Conservation (phyloP, 192 early-diverging fungal species). For the Backusella psychrophila region DNA sequence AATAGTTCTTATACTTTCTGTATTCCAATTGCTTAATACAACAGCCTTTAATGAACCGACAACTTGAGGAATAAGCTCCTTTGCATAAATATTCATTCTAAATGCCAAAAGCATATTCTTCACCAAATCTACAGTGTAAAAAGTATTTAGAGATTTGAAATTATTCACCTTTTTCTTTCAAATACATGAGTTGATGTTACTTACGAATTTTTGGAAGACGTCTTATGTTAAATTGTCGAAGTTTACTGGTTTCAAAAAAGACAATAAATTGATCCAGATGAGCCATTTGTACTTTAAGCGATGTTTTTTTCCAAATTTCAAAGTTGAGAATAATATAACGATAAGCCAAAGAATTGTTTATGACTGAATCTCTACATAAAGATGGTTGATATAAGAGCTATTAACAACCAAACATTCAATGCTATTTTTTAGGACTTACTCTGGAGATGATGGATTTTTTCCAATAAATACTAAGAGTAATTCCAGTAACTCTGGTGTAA, state of each 20-base stretch:
- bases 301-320: constrained; percentile 64
- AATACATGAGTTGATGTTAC: background rate
- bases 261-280: constrained; percentile 61
- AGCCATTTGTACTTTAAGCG: constrained; percentile 48
- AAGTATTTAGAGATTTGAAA: background rate
- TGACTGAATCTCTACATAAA: constrained; percentile 55
- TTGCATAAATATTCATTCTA: constrained; percentile 54
- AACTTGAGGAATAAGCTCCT: constrained; percentile 49
- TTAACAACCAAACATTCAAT: background rate
- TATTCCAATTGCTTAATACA: constrained; percentile 53
- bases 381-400: background rate
- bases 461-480: constrained; percentile 62
- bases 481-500: constrained; percentile 57
- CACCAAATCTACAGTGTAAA: constrained; percentile 48
- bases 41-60: constrained; percentile 54
- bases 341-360: constrained; percentile 64
- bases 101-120: constrained; percentile 61
- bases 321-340: constrained; percentile 62
- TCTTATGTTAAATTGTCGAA: constrained; percentile 55
- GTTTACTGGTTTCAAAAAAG: constrained; percentile 55
- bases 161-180: background rate
- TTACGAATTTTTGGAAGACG: constrained; percentile 59
- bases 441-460: constrained; percentile 45
- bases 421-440: constrained; percentile 34
- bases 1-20: constrained; percentile 55